Evolutionary conservation across 1,284 basidiomycete species (phyloP).

Genomic region (Anthracocystis panici-leucophaei): DNA sequence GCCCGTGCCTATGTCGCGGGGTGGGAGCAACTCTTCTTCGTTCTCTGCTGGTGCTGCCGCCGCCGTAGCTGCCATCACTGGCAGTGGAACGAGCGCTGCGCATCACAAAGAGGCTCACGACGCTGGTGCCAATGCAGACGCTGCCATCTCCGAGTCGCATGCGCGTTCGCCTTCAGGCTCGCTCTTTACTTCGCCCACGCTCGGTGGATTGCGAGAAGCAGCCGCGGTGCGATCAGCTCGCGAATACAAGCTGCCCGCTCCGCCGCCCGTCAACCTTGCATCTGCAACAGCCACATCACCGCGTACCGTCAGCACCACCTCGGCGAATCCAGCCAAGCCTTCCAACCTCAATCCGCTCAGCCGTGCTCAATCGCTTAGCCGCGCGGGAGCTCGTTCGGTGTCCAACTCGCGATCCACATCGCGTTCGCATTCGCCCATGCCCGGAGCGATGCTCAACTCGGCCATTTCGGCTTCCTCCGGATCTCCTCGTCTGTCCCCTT

Average conservation of each 20-base stretch:
- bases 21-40: conserved; percentile 27
- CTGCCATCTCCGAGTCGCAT: conserved; percentile 13
- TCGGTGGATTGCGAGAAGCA: conserved; percentile 40
- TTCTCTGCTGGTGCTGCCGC: conserved; percentile 45
- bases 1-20: conserved; percentile 34
- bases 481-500: conserved; percentile 60
- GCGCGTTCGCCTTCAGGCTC: conserved; percentile 26
- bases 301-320: conserved; percentile 30
- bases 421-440: conserved; percentile 92
- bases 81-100: conserved; percentile 1
- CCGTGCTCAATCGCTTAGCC: conserved; percentile 42
- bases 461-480: conserved; percentile 58
- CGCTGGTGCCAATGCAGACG: background rate
- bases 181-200: conserved; percentile 38
- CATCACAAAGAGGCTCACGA: conserved; percentile 17
- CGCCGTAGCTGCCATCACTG: conserved; percentile 34
- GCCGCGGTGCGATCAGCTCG: conserved; percentile 36
- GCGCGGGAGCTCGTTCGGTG: conserved; percentile 49
- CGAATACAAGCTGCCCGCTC: conserved; percentile 54
- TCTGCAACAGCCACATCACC: conserved; percentile 28
- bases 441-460: conserved; percentile 68
- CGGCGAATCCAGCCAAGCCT: conserved; percentile 37
- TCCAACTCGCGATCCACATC: conserved; percentile 95
- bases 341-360: conserved; percentile 52
- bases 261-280: conserved; percentile 47